Evolutionary conservation across 2,329 filamentous ascomycete genomes (phyloP).

Genomic region (Fusarium verrucosum): DNA sequence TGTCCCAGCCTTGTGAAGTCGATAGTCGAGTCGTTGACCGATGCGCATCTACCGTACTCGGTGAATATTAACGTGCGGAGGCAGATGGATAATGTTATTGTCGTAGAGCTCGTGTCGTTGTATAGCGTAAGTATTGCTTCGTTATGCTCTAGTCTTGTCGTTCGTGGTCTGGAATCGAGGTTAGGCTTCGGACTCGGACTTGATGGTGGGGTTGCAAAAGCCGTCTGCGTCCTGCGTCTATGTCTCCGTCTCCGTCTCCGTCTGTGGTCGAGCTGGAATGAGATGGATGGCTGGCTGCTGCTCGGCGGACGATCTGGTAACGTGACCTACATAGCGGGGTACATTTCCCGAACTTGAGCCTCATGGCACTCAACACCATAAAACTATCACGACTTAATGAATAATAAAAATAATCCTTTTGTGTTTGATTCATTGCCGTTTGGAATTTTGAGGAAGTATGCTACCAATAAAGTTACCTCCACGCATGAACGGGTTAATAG

Average conservation of each 20-base stretch:
- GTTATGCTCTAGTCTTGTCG: slow-evolving; percentile 21
- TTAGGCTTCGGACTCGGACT: slow-evolving; percentile 13
- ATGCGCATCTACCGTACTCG: slow-evolving; percentile 13
- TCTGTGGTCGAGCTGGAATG: slow-evolving; percentile 7
- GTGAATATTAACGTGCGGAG: slow-evolving; percentile 7
- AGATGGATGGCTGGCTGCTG: too few species aligned
- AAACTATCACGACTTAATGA: slow-evolving; percentile 1
- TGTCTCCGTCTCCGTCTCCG: slow-evolving; percentile 10
- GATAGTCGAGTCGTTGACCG: slow-evolving; percentile 2
- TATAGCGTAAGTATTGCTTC: too few species aligned
- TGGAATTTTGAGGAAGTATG: not conserved
- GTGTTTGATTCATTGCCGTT: not conserved
- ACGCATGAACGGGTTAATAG: too few species aligned
- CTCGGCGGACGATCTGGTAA: slow-evolving; percentile 33
- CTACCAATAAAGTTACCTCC: too few species aligned
- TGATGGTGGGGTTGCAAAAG: slow-evolving; percentile 38
- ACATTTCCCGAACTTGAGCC: slow-evolving; percentile 19
- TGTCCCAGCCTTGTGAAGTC: slow-evolving; percentile 34
- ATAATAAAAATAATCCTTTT: not conserved
- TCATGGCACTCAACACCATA: slow-evolving; percentile 13
- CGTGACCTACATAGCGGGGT: slow-evolving; percentile 37
- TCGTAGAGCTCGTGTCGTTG: too few species aligned
- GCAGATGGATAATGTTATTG: not conserved
- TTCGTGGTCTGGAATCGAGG: slow-evolving; percentile 11
- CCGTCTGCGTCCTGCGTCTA: slow-evolving; percentile 16